Base-by-base conservation (phyloP, 176 grass and related monocot genomes). In the Paspalum vaginatum region DNA sequence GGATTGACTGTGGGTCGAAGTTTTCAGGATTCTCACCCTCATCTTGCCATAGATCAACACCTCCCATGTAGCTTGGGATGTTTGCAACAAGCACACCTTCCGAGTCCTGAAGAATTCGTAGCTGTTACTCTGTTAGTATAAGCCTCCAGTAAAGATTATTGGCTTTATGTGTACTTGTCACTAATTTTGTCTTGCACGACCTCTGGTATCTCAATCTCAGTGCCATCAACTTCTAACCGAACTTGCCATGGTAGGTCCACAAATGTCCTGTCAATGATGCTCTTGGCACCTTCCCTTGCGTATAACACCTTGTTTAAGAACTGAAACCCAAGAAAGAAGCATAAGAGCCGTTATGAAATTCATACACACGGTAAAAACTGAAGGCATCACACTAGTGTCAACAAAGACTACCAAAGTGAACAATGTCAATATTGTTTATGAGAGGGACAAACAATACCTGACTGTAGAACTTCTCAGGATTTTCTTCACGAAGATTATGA, bases 391-490 rank as follows among this genome's bases (percentile, higher is more conserved):
- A 27, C 8, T 43, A 9, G 55, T 41, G 38, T 22, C 39, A 65
- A 48, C 8, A 45, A 72, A 72, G 54, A n/a, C 25, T 53, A 22
- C 7, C 10, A 9, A 17, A 85, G 45, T 61, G 8, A 39, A 16
- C 7, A 27, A 68, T 81, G 11, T 25, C 7, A 67, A 18, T 17
- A 16, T 21, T 50, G 8, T 49, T 62, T 72, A 53, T 51, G 27
- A 9, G 26, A 41, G 74, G 16, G 25, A 58, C 8, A 79, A 26
- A 10, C 50, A 22, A 41, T 87, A 94, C 94, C 91, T 94, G 94
- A 61, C 88, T 97, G 60, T 88, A 90, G 67, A 97, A 97, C 80
- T 92, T 97, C 58, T 97, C 94, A 84, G 94, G 94, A 75, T 94
- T 97, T 84, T 92, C 89, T 79, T 94, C 91, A 7, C 91, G 94